Evolutionary conservation across 331 rosid genomes (phyloP).

Genomic region (Saraca asoca): DNA sequence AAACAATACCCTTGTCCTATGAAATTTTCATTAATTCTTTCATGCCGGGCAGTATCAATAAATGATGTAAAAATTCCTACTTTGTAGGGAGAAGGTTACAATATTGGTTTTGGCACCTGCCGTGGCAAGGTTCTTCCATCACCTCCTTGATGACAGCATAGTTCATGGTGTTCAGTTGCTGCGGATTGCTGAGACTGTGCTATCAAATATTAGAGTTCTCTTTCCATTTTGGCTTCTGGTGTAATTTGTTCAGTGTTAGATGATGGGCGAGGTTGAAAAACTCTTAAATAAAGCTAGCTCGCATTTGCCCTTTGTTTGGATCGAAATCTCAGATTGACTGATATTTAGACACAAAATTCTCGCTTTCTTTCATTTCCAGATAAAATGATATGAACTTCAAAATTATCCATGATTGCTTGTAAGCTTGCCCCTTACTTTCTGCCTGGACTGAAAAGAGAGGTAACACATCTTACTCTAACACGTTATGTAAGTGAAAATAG

Average conservation of each 20-base stretch:
- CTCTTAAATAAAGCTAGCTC: too few species aligned
- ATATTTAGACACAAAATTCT: too few species aligned
- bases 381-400: too few species aligned
- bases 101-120: constrained; percentile 82
- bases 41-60: not conserved
- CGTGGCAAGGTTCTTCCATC: constrained; percentile 76
- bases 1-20: constrained; percentile 9
- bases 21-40: constrained; percentile 6
- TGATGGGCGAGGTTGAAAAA: too few species aligned
- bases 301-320: too few species aligned
- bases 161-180: constrained; percentile 13
- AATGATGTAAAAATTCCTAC: constrained; percentile 12
- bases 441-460: too few species aligned
- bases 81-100: constrained; percentile 82
- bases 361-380: too few species aligned
- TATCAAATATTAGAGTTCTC: not conserved
- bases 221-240: constrained; percentile 1
- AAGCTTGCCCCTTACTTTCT: too few species aligned
- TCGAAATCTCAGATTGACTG: too few species aligned
- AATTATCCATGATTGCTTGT: too few species aligned
- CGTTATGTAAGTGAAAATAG: too few species aligned
- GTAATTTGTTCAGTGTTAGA: constrained; percentile 1
- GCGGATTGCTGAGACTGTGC: constrained; percentile 9
- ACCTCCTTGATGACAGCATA: constrained; percentile 39
- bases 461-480: too few species aligned